Evolutionary conservation across 805 yeast genomes (phyloP).

Genomic region (Candida xiaguanensis): DNA sequence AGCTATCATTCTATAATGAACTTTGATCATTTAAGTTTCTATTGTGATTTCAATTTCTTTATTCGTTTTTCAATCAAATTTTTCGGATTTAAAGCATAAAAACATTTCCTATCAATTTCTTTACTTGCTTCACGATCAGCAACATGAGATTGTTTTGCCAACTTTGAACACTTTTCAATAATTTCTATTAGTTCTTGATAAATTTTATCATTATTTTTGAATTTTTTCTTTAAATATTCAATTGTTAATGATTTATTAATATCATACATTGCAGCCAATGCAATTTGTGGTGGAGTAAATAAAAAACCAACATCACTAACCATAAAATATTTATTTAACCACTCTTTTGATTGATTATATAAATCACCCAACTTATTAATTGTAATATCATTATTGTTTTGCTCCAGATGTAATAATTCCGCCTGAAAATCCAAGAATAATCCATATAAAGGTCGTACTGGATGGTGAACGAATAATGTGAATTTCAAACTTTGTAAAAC

Average conservation of each 20-base stretch:
- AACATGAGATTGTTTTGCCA: constrained; percentile 39
- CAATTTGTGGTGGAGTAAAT: constrained; percentile 93
- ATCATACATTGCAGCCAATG: constrained; percentile 76
- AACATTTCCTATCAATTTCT: constrained; percentile 58
- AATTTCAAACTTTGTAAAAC: constrained; percentile 73
- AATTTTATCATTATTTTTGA: constrained; percentile 24
- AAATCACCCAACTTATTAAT: constrained; percentile 57
- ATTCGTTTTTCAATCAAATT: constrained; percentile 45
- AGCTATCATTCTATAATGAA: too few relatives aligned
- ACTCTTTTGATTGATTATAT: constrained; percentile 66
- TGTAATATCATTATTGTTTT: constrained; percentile 42
- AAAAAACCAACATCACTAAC: constrained; percentile 72
- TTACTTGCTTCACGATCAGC: constrained; percentile 62
- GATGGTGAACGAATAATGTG: constrained; percentile 83
- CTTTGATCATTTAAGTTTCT: neutral
- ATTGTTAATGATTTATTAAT: constrained; percentile 62
- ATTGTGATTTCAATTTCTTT: constrained; percentile 16
- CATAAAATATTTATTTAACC: constrained; percentile 60
- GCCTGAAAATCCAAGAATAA: constrained; percentile 86
- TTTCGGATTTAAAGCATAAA: constrained; percentile 59
- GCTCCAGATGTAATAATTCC: constrained; percentile 39
- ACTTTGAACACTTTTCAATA: constrained; percentile 46
- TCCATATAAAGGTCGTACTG: constrained; percentile 88
- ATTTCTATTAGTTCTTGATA: constrained; percentile 30
- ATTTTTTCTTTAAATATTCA: constrained; percentile 65